Evolutionary conservation across 495 filamentous ascomycete genomes (phyloP), one percentile per base, ranked within the genome.

Genomic region (Chaetomium fimeti): DNA sequence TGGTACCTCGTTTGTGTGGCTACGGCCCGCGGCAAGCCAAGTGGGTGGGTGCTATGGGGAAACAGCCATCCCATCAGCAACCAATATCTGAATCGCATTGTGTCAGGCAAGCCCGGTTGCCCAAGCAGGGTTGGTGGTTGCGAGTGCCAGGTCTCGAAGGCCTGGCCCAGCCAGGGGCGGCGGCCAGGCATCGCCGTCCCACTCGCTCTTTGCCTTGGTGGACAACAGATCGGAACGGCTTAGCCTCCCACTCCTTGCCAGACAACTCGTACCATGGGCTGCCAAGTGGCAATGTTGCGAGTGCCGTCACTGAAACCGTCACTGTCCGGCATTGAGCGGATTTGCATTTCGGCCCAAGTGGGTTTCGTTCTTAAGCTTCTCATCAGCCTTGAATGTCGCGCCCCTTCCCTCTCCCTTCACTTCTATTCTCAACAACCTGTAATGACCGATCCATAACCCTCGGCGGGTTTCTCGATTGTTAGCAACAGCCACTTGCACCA

Each of bases 251-350:
- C 57, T 70, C 66, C 60, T 63, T 58, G 63, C 63, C 60, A 57
- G 42, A 57, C 66, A 54, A 66, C 70, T 69, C 74, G 72, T 71
- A 70, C 69, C 71, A 72, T 70, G 64, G 71, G 72, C 65, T 76
- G 74, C 72, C 74, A 76, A 75, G 74, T 76, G 74, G 74, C 74
- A 76, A 75, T 68, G 71, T 67, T 61, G 68, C 64, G 67, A 69
- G 69, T 74, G 65, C 72, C 71, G 68, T 70, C 71, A 73, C 68
- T 71, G 68, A 70, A 53, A 66, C 65, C 59, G 68, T 66, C 60
- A 55, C 62, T 24, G 60, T 57, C 45, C 68, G 68, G 65, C 60
- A 66, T 63, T 66, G 65, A 70, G 61, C 66, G 71, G 66, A 66
- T 71, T 72, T 63, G 67, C 51, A 74, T 74, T 75, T 72, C 72